Evolutionary conservation across 208 protist species (phyloP).

Genomic region (Trypanosoma cruzi): DNA sequence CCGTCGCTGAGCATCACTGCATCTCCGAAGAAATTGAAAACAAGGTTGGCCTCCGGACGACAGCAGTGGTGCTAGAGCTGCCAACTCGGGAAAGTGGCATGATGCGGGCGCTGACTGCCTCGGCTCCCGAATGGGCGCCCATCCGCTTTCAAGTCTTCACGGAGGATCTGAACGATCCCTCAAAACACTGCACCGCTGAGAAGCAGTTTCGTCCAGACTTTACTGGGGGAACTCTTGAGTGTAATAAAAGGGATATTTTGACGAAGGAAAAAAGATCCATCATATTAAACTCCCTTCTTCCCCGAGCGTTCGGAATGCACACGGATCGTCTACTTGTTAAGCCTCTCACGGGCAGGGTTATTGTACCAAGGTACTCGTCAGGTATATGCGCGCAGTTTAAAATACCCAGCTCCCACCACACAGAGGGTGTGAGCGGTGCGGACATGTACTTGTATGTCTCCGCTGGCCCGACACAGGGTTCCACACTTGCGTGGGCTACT

Average conservation of each 20-base stretch:
- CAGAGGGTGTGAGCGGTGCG: neutral
- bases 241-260: slow-evolving; percentile 4
- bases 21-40: neutral
- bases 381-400: neutral
- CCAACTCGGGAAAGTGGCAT: neutral
- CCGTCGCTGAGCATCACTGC: neutral
- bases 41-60: neutral
- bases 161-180: slow-evolving; percentile 36
- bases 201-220: slow-evolving; percentile 28
- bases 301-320: neutral
- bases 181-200: slow-evolving; percentile 44
- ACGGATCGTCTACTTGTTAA: slow-evolving; percentile 3
- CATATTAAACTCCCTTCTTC: neutral
- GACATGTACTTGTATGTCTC: neutral
- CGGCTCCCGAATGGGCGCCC: slow-evolving; percentile 17
- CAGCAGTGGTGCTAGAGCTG: neutral
- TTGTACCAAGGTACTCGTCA: neutral
- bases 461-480: neutral
- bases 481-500: neutral
- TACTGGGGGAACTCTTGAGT: slow-evolving; percentile 18
- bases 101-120: neutral
- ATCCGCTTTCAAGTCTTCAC: slow-evolving; percentile 48
- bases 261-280: neutral
- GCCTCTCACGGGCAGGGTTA: neutral
- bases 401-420: slow-evolving; percentile 1